phyloP scores from a whole-genome alignment of 352 stramenopile genomes.

The Thraustochytrium striatum region DNA sequence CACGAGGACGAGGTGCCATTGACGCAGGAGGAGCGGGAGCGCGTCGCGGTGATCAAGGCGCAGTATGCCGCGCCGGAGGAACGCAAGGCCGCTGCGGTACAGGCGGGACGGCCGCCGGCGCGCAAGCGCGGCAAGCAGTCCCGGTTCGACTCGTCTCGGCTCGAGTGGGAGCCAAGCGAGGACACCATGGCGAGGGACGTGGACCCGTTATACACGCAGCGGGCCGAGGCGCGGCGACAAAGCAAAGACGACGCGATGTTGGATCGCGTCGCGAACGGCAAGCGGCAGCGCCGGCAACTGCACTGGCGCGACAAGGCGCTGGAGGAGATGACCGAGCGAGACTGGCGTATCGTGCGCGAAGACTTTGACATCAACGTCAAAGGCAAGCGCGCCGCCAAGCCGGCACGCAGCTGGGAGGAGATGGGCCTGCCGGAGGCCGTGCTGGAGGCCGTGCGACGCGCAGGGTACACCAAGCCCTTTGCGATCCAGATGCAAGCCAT shows the following conservation, averaged over 20 bases:
- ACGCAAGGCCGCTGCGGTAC: not conserved
- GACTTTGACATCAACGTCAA: conserved; percentile 97
- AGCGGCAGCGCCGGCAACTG: not conserved
- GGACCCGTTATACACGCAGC: not conserved
- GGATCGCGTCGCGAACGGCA: not conserved
- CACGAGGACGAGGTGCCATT: not conserved
- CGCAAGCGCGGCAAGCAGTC: not conserved
- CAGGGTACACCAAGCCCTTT: conserved; percentile 86
- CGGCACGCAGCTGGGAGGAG: conserved; percentile 73
- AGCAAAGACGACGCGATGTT: not conserved
- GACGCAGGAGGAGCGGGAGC: not conserved
- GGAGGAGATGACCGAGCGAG: conserved; percentile 86
- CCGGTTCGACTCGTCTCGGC: not conserved
- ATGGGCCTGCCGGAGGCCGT: conserved; percentile 49
- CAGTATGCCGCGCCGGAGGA: too few species aligned
- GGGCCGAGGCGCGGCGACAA: not conserved
- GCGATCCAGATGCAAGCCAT: conserved; percentile 97
- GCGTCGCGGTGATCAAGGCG: too few species aligned
- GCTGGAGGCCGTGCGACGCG: conserved; percentile 52
- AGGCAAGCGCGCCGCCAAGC: conserved; percentile 77
- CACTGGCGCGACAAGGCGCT: conserved; percentile 89
- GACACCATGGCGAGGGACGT: not conserved
- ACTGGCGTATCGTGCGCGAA: conserved; percentile 99
- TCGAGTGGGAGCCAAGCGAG: not conserved
- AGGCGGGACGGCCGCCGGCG: not conserved